Percentiles rank a stretch among this genome's conserved stretches.
Evolutionary conservation across 2,329 filamentous ascomycete species (phyloP).

Genomic region (Endothia cerciana): DNA sequence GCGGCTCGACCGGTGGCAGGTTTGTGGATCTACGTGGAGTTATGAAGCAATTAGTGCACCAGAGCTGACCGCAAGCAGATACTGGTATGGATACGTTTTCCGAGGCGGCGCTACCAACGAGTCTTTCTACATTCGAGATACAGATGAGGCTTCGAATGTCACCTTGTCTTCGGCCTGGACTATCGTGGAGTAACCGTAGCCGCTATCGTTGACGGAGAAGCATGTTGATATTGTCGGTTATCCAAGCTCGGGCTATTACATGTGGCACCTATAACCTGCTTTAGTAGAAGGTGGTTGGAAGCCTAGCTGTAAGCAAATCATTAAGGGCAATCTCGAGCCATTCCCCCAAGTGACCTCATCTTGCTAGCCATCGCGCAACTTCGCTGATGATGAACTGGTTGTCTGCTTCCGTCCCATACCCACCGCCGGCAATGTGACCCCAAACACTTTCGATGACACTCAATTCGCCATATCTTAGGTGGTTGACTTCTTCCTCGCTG

Average conservation of each 20-base stretch:
- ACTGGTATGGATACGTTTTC: constrained; percentile 29
- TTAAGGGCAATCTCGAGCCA: neutral
- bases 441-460: constrained; percentile 17
- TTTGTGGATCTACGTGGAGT: neutral
- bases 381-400: constrained; percentile 4
- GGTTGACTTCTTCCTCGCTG: constrained; percentile 11
- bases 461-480: constrained; percentile 5
- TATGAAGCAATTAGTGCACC: neutral
- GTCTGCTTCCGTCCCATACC: neutral
- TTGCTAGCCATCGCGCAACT: constrained; percentile 5
- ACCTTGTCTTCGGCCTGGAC: constrained; percentile 21
- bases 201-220: neutral
- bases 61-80: constrained; percentile 9
- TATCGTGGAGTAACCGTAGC: constrained; percentile 14
- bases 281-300: neutral
- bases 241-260: too few species aligned
- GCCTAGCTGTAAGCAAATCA: neutral
- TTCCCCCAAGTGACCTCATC: neutral
- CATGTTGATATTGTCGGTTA: neutral
- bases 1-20: constrained; percentile 23
- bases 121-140: constrained; percentile 22
- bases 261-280: neutral
- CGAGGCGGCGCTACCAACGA: constrained; percentile 22
- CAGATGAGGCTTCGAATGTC: constrained; percentile 7
- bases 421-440: constrained; percentile 16